Evolutionary conservation across 495 filamentous ascomycete genomes (phyloP).

Genomic region (Staphylotrichum longicolle): DNA sequence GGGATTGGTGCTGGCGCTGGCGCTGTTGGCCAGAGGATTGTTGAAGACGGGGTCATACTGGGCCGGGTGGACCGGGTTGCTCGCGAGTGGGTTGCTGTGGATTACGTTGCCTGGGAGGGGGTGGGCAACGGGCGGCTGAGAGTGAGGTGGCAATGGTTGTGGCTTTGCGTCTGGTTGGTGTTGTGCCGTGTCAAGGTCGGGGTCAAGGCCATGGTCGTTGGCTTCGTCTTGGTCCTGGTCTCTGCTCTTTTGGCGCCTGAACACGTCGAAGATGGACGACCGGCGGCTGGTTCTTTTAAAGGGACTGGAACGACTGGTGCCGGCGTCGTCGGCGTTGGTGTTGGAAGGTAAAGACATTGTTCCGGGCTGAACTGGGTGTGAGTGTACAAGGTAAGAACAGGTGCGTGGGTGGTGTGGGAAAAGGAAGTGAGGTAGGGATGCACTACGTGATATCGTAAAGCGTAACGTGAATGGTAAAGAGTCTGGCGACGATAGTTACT

Average conservation of each 20-base stretch:
- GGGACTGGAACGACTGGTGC: not conserved
- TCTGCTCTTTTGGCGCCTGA: not conserved
- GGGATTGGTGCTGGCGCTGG: not conserved
- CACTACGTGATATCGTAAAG: conserved; percentile 5
- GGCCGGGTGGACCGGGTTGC: not conserved
- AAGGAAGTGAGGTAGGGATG: not conserved
- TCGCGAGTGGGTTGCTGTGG: not conserved
- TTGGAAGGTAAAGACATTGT: not conserved
- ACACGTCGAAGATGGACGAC: not conserved
- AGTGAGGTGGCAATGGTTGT: not conserved
- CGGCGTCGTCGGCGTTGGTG: not conserved
- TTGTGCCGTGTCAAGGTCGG: not conserved
- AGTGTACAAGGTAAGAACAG: not conserved
- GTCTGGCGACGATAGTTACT: conserved; percentile 3
- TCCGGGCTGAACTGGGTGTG: not conserved
- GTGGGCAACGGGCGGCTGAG: not conserved
- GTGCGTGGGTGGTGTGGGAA: not conserved
- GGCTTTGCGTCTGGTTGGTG: not conserved
- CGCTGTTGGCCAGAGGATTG: not conserved
- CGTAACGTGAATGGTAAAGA: conserved; percentile 9
- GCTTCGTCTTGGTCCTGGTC: not conserved
- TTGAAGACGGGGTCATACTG: not conserved
- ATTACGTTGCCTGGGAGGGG: not conserved
- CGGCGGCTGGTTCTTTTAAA: not conserved
- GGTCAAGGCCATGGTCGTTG: not conserved